Evolutionary conservation across 1,284 basidiomycete species (phyloP).

Genomic region (Sanghuangporus sanghuang): DNA sequence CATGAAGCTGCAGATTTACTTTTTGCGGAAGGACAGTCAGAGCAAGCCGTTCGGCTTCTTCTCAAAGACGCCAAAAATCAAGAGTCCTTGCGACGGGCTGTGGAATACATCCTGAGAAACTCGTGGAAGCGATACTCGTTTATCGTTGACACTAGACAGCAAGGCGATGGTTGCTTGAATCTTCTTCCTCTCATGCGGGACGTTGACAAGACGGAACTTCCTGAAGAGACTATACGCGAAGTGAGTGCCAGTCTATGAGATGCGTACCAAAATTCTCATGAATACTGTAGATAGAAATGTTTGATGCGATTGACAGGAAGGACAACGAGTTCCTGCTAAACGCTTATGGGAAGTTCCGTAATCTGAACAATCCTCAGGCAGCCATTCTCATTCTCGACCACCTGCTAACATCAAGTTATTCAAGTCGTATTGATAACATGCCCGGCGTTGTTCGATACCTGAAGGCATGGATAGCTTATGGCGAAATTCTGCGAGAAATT

Average conservation of each 20-base stretch:
- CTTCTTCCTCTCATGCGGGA: neutral
- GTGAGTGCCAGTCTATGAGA: neutral
- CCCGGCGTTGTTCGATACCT: neutral
- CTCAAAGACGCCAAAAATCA: constrained; percentile 29
- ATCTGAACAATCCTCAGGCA: constrained; percentile 1
- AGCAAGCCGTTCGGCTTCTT: constrained; percentile 45
- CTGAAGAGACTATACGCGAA: neutral
- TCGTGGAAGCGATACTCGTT: constrained; percentile 17
- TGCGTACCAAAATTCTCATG: neutral
- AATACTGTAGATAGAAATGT: constrained; percentile 12
- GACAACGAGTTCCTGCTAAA: neutral
- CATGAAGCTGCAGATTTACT: constrained; percentile 54
- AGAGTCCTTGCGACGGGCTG: constrained; percentile 8
- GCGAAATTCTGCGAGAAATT: neutral
- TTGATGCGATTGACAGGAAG: constrained; percentile 6
- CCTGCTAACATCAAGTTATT: neutral
- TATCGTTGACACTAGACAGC: neutral
- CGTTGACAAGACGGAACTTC: neutral
- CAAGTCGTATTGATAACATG: constrained; percentile 5
- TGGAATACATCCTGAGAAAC: constrained; percentile 2
- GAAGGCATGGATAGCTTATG: constrained; percentile 10
- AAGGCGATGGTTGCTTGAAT: neutral
- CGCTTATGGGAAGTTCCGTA: neutral
- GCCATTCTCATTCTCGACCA: constrained; percentile 13
- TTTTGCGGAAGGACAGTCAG: constrained; percentile 41